Conservation (phyloP, 768 basidiomycete genomes). For the Mycena capillaripes region DNA sequence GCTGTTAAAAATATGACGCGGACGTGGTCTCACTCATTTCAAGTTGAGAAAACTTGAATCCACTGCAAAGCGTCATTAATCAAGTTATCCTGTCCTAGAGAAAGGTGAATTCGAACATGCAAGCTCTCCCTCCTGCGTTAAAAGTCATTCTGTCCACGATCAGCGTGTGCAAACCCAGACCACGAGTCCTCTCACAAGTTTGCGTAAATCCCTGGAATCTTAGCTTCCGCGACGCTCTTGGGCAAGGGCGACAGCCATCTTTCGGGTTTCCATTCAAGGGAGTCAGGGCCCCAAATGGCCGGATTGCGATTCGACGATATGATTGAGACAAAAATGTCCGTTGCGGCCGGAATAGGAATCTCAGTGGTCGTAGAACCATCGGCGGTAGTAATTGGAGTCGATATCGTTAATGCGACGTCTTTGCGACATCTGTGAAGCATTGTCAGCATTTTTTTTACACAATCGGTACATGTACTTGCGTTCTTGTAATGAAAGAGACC, state of each 20-base stretch:
- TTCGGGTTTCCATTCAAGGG: slow-evolving; percentile 55
- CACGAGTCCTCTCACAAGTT: slow-evolving; percentile 34
- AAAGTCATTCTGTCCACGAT: slow-evolving; percentile 50
- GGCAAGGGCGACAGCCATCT: slow-evolving; percentile 53
- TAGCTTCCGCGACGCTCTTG: slow-evolving; percentile 39
- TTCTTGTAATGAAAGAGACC: slow-evolving; percentile 35
- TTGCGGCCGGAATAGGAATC: slow-evolving; percentile 48
- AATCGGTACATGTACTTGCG: slow-evolving; percentile 38
- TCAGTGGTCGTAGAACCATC: slow-evolving; percentile 43
- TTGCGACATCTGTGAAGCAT: slow-evolving; percentile 28
- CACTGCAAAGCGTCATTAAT: slow-evolving; percentile 39
- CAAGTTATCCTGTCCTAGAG: not conserved
- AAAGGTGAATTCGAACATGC: slow-evolving; percentile 46
- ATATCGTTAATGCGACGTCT: slow-evolving; percentile 51
- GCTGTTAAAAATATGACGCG: not conserved
- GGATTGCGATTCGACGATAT: slow-evolving; percentile 51
- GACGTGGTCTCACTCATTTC: slow-evolving; percentile 40
- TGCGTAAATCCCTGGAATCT: slow-evolving; percentile 43
- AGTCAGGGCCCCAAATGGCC: slow-evolving; percentile 58
- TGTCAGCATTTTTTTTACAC: not conserved
- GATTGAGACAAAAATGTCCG: slow-evolving; percentile 51
- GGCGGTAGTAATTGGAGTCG: slow-evolving; percentile 41
- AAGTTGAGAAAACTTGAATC: slow-evolving; percentile 52
- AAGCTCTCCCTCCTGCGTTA: slow-evolving; percentile 49
- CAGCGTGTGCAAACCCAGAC: not conserved